Percentiles rank a stretch among this genome's conserved stretches.
Evolutionary conservation across 345 rosid species (phyloP).

Genomic region (Balakata baccata): DNA sequence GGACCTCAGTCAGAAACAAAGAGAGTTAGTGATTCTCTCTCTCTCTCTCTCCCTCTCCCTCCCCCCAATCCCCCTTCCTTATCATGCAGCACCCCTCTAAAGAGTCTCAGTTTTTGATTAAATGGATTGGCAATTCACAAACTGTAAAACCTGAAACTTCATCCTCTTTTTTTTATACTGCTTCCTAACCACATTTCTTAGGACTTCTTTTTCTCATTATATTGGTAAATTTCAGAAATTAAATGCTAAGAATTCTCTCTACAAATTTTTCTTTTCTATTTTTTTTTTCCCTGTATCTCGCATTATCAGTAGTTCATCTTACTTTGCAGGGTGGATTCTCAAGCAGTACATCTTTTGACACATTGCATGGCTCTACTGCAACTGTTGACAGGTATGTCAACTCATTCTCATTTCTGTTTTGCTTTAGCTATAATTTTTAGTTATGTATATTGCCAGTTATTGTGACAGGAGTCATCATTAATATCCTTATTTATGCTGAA

Average conservation of each 20-base stretch:
- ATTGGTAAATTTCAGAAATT: not conserved
- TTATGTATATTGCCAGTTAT: not conserved
- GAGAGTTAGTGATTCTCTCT: constrained; percentile 47
- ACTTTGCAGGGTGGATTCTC: constrained; percentile 59
- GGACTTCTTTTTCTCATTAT: not conserved
- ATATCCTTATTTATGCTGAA: not conserved
- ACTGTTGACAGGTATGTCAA: constrained; percentile 42
- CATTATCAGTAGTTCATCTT: constrained; percentile 14
- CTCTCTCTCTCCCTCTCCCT: not conserved
- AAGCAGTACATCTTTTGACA: constrained; percentile 59
- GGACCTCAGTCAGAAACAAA: constrained; percentile 88
- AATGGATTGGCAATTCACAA: not conserved
- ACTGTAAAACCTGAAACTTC: not conserved
- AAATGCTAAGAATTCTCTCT: not conserved
- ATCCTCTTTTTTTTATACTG: not conserved
- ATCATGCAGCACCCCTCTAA: too few species aligned
- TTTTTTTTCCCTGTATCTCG: not conserved
- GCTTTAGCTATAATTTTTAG: not conserved
- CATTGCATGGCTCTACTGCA: constrained; percentile 50
- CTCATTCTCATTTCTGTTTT: not conserved
- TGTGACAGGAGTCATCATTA: not conserved
- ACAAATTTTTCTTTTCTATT: not conserved
- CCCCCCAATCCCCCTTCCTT: too few species aligned
- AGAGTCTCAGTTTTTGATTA: not conserved
- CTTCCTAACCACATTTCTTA: not conserved